These are phyloP conservation scores for Suhomyces tanzawaensis DNA, from an alignment of 805 yeast species.

Conservation along the genomic window DNA sequence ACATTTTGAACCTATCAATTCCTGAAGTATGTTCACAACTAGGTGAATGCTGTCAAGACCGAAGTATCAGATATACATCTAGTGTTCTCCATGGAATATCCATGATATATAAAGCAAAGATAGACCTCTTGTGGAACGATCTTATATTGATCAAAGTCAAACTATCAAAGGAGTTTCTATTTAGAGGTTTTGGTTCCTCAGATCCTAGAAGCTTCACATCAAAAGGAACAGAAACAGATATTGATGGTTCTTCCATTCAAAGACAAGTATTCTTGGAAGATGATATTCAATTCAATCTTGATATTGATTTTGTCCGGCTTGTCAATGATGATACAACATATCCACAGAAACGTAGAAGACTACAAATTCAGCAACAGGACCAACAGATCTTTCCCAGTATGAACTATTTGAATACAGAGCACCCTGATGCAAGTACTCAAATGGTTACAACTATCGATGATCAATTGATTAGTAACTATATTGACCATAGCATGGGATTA, in stretches of 20 bases:
- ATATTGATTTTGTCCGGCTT: constrained; percentile 19
- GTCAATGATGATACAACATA: constrained; percentile 6
- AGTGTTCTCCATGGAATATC: constrained; percentile 49
- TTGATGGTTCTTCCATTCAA: not conserved
- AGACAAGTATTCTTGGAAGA: constrained; percentile 15
- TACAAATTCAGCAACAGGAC: constrained; percentile 16
- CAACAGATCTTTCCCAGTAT: constrained; percentile 10
- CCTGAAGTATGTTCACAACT: constrained; percentile 39
- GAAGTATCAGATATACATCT: constrained; percentile 35
- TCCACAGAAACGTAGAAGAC: constrained; percentile 13
- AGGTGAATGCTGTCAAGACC: not conserved
- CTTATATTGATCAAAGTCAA: constrained; percentile 11
- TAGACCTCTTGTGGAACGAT: constrained; percentile 43
- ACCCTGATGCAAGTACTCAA: not conserved
- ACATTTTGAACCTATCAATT: constrained; percentile 37
- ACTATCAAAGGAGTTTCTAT: constrained; percentile 1
- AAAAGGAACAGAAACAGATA: not conserved
- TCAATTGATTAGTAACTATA: constrained; percentile 13
- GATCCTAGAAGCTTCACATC: not conserved
- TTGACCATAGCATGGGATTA: constrained; percentile 12
- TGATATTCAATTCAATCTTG: constrained; percentile 28
- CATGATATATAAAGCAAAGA: constrained; percentile 48
- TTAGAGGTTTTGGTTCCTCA: not conserved
- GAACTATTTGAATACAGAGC: not conserved
- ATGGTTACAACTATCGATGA: not conserved